These are phyloP conservation scores for Paecilomyces fulvus DNA, from an alignment of 2,329 filamentous ascomycete genomes.

Conservation along the genomic window DNA sequence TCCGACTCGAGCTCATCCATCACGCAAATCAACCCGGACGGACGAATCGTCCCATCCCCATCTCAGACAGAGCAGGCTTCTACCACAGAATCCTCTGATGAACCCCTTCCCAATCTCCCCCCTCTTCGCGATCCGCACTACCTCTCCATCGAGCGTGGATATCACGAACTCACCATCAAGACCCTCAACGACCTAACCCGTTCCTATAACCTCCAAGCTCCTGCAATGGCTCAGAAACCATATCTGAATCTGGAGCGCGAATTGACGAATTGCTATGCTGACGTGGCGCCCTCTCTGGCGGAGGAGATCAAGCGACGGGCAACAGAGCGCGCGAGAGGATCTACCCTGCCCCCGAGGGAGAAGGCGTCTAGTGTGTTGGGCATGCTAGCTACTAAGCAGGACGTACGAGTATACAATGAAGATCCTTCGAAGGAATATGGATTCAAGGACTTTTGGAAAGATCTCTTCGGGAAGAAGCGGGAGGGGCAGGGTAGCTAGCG, in stretches of 20 bases:
- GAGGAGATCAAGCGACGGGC: slow-evolving; percentile 65
- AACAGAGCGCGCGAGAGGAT: slow-evolving; percentile 35
- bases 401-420: slow-evolving; percentile 63
- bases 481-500: slow-evolving; percentile 4
- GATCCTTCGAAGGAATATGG: slow-evolving; percentile 66
- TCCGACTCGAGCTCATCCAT: slow-evolving; percentile 1
- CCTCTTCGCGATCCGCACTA: slow-evolving; percentile 75
- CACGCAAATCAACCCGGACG: slow-evolving; percentile 18
- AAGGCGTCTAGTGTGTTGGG: slow-evolving; percentile 51
- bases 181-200: slow-evolving; percentile 73
- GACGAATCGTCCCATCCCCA: slow-evolving; percentile 11
- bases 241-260: slow-evolving; percentile 82
- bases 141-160: slow-evolving; percentile 63
- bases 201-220: slow-evolving; percentile 92
- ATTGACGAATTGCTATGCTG: slow-evolving; percentile 70
- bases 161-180: slow-evolving; percentile 66
- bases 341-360: slow-evolving; percentile 12
- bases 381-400: slow-evolving; percentile 41
- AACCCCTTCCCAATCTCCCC: slow-evolving; percentile 33
- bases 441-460: slow-evolving; percentile 80
- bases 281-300: slow-evolving; percentile 70
- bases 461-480: slow-evolving; percentile 51
- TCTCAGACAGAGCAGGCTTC: neutral
- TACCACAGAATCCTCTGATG: slow-evolving; percentile 4
- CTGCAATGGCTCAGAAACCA: slow-evolving; percentile 83